Evolutionary conservation across 805 yeast genomes (phyloP).

Genomic region (Starmera amethionina): DNA sequence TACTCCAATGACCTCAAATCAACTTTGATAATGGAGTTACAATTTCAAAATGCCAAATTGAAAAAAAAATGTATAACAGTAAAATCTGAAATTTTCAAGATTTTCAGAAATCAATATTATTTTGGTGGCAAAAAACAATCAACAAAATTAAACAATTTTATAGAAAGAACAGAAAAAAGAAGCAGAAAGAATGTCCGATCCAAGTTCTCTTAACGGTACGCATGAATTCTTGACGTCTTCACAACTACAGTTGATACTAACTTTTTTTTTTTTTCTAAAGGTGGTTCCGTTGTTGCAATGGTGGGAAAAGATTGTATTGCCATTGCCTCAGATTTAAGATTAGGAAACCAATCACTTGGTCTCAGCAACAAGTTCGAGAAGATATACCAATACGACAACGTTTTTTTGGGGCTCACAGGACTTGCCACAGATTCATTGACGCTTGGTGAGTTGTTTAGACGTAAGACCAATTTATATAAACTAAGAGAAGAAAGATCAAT

Average conservation of each 20-base stretch:
- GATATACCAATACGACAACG: conserved; percentile 77
- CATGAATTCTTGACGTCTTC: background rate
- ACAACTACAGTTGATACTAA: conserved; percentile 7
- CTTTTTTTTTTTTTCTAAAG: conserved; percentile 18
- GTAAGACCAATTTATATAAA: conserved; percentile 81
- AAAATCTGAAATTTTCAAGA: no score
- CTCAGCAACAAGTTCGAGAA: conserved; percentile 90
- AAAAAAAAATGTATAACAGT: no score
- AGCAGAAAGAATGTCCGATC: conserved; percentile 49
- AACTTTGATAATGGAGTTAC: no score
- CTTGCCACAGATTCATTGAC: conserved; percentile 91
- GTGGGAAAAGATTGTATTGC: conserved; percentile 98
- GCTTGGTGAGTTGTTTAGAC: conserved; percentile 68
- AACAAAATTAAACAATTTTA: no score
- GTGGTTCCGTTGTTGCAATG: conserved; percentile 99
- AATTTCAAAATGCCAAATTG: no score
- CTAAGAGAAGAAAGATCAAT: conserved; percentile 84
- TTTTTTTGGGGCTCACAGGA: conserved; percentile 88
- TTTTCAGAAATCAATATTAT: no score
- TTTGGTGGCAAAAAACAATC: no score
- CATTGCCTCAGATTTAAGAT: conserved; percentile 88
- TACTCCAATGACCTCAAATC: no score
- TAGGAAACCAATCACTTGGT: conserved; percentile 91
- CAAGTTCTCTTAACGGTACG: conserved; percentile 66
- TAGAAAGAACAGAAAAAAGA: background rate